phyloP scores from a whole-genome alignment of 1,284 basidiomycete genomes.

The Tilletia indica region DNA sequence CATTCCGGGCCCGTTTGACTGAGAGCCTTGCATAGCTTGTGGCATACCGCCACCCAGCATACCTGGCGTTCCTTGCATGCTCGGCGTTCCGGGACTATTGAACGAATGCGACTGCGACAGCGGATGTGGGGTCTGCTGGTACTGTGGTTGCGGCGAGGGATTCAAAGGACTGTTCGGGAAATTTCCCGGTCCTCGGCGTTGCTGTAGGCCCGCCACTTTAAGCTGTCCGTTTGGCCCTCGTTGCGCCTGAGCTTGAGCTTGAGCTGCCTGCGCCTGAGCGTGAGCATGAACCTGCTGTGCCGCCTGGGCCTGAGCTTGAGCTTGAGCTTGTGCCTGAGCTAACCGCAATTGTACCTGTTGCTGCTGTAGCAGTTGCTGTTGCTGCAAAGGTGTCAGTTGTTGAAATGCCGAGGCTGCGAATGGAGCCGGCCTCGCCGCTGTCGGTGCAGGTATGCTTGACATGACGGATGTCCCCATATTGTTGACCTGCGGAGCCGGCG shows the following conservation, averaged over 20 bases:
- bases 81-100: constrained; percentile 14
- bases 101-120: constrained; percentile 20
- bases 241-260: constrained; percentile 23
- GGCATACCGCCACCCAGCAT: background rate
- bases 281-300: background rate
- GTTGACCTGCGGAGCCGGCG: constrained; percentile 1
- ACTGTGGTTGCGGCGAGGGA: constrained; percentile 9
- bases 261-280: constrained; percentile 22
- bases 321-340: constrained; percentile 29
- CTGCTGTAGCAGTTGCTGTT: constrained; percentile 17
- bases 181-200: constrained; percentile 6
- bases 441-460: constrained; percentile 2
- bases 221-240: constrained; percentile 10
- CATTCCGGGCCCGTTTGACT: background rate
- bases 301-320: constrained; percentile 17
- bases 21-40: constrained; percentile 5
- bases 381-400: constrained; percentile 15
- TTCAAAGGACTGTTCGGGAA: constrained; percentile 12
- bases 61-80: background rate
- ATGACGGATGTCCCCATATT: background rate
- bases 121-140: constrained; percentile 20
- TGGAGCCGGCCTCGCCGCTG: background rate
- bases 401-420: constrained; percentile 13
- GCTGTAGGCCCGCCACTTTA: background rate
- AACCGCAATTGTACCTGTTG: constrained; percentile 25